Evolutionary conservation across 768 basidiomycete species (phyloP), one percentile per base, ranked within the genome.

Genomic region (Lactarius evosmus): DNA sequence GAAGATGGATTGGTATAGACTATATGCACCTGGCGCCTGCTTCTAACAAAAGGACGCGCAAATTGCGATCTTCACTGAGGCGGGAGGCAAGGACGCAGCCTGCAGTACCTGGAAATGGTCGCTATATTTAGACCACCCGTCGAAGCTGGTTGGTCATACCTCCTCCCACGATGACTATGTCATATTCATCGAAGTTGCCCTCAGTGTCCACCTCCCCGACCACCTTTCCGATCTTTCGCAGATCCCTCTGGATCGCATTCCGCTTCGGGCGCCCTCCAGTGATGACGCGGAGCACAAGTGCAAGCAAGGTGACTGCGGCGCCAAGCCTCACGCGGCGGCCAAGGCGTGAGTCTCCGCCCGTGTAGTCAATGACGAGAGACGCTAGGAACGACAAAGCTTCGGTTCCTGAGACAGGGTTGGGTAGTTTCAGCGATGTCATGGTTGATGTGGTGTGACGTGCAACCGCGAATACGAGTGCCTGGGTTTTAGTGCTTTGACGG

Each of bases 11-110:
- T 27, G 38, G 29, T 1, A 34, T 5, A 19, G 14, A 38, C n/a
- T 16, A 27, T 8, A 65, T 72, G 27, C 50, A 86, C 88, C 87
- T 89, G 60, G 75, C 75, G 2, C 86, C 86, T 27, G 85, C 80
- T 69, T 88, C 86, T 2, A 88, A 71, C 1, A 88, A 70, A 19
- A 87, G 75, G 22, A 88, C 83, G 5, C 78, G 77, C 17, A 85
- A 69, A 1, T 73, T 74, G 0, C 83, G 81, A 62, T 85, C 77
- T 72, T 88, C 86, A 7, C 78, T 80, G 9, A 88, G 72, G 17
- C 86, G 78, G 3, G 84, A 75, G 14, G 85, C 86, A 9, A 87
- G 75, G 9, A 82, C 85, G 69, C 84, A 86, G 12, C 86, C 86
- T 2, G 85, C 79, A 11, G 84, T 86, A 9, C 86, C 85, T 82